Conservation (phyloP, 169 alveolate genomes). For the Plasmodium billcollinsi region DNA sequence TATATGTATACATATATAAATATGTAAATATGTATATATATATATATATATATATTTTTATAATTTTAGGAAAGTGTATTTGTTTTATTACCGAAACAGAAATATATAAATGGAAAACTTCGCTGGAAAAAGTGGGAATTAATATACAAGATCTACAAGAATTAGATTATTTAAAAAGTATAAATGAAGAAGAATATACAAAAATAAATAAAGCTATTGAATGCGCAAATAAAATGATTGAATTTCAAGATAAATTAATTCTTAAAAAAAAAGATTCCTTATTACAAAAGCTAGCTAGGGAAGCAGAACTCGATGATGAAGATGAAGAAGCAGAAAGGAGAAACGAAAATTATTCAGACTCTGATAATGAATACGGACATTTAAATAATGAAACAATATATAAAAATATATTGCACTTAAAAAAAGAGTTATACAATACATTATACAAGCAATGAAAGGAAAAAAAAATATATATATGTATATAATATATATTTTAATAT, state of each 20-base stretch:
- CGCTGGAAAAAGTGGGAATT: constrained; percentile 51
- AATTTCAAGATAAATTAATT: constrained; percentile 42
- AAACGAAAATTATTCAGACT: constrained; percentile 13
- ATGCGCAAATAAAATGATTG: constrained; percentile 31
- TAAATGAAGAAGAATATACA: constrained; percentile 9
- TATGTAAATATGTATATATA: constrained; percentile 12
- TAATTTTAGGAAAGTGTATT: constrained; percentile 43
- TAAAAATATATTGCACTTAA: constrained; percentile 26
- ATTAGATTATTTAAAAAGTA: constrained; percentile 21
- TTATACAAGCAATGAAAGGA: constrained; percentile 13
- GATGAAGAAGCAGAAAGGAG: constrained; percentile 4
- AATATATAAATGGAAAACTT: constrained; percentile 22
- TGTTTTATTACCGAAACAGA: constrained; percentile 65
- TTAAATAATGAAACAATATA: constrained; percentile 18
- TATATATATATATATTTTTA: constrained; percentile 8
- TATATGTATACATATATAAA: background rate
- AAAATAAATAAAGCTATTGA: constrained; percentile 40
- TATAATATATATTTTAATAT: too few species aligned
- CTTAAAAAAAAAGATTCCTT: constrained; percentile 13
- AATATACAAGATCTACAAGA: constrained; percentile 40
- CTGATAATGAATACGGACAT: constrained; percentile 22
- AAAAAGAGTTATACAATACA: constrained; percentile 30
- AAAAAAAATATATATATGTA: background rate
- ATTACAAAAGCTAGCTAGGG: constrained; percentile 37
- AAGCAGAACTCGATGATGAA: constrained; percentile 63